Percentiles rank a stretch among this genome's conserved stretches.
Conservation (phyloP, 2,329 filamentous ascomycete species). For the Aspergillus fumigatus region DNA sequence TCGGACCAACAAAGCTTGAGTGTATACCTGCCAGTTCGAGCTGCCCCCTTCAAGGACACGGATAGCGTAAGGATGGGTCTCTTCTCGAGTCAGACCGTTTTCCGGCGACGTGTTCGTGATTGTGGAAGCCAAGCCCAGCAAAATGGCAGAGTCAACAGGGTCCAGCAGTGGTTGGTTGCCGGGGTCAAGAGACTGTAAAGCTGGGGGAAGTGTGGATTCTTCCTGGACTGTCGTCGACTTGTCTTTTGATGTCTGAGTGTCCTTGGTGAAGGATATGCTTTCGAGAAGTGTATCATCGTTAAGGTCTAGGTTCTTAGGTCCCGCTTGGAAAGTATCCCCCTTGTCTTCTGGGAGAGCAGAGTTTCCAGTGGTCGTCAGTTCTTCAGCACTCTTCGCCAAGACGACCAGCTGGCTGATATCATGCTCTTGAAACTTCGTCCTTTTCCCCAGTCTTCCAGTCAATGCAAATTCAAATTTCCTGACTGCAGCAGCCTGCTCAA, state of each 20-base stretch:
- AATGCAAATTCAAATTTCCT: slow-evolving; percentile 76
- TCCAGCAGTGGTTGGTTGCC: slow-evolving; percentile 76
- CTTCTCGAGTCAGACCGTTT: slow-evolving; percentile 84
- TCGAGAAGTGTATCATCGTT: slow-evolving; percentile 94
- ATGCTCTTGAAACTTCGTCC: slow-evolving; percentile 41
- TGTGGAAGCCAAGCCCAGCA: slow-evolving; percentile 74
- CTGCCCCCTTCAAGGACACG: slow-evolving; percentile 83
- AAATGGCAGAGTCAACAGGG: slow-evolving; percentile 82
- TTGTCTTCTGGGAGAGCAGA: slow-evolving; percentile 13
- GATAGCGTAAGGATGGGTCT: slow-evolving; percentile 85
- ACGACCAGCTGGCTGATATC: slow-evolving; percentile 81
- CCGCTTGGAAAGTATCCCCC: slow-evolving; percentile 27
- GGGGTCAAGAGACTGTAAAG: slow-evolving; percentile 64
- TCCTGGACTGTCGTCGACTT: slow-evolving; percentile 37
- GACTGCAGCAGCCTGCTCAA: slow-evolving; percentile 62
- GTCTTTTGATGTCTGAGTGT: slow-evolving; percentile 39
- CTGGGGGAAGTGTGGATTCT: slow-evolving; percentile 52
- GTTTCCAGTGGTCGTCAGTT: slow-evolving; percentile 14
- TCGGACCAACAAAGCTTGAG: slow-evolving; percentile 82
- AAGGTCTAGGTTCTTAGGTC: slow-evolving; percentile 67
- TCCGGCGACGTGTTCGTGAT: slow-evolving; percentile 83
- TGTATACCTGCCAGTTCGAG: slow-evolving; percentile 98
- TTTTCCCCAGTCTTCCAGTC: slow-evolving; percentile 77
- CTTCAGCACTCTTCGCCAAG: slow-evolving; percentile 67
- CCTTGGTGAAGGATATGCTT: slow-evolving; percentile 70